Conservation (phyloP, 2,329 filamentous ascomycete species). For the Venturiaceae sp. region DNA sequence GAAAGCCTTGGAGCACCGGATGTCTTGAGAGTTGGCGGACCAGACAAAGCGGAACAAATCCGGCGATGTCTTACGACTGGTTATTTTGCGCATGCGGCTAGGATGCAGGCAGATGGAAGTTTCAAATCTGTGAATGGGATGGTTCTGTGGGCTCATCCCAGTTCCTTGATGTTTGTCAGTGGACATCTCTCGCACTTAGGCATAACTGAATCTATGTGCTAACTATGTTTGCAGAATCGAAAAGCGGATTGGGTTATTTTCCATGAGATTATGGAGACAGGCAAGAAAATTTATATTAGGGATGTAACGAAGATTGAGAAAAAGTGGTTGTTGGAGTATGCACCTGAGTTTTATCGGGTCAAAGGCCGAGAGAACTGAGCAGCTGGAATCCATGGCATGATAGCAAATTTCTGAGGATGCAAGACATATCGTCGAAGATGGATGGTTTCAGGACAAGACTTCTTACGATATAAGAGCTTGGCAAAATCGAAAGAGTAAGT, state of each 20-base stretch:
- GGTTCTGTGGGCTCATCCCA: conserved; percentile 81
- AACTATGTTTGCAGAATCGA: conserved; percentile 48
- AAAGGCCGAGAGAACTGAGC: neutral
- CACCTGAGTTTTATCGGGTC: conserved; percentile 69
- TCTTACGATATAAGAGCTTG: neutral
- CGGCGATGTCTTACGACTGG: conserved; percentile 77
- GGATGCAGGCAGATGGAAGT: conserved; percentile 87
- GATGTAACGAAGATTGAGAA: conserved; percentile 93
- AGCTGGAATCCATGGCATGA: neutral
- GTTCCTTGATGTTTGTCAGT: conserved; percentile 75
- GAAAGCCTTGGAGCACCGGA: conserved; percentile 44
- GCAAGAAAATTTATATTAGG: conserved; percentile 78
- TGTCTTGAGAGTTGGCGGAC: conserved; percentile 25
- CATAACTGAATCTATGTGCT: neutral
- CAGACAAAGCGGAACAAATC: conserved; percentile 60
- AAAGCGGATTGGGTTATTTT: conserved; percentile 97
- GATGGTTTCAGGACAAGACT: neutral
- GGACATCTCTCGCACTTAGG: neutral
- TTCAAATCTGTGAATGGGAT: conserved; percentile 79
- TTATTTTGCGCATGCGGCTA: conserved; percentile 87
- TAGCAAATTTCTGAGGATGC: neutral
- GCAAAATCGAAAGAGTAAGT: neutral
- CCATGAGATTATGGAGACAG: conserved; percentile 84
- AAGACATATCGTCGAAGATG: neutral
- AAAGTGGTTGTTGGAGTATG: conserved; percentile 84